Evolutionary conservation across 2,329 filamentous ascomycete genomes (phyloP).

Genomic region (Mycogone perniciosa): DNA sequence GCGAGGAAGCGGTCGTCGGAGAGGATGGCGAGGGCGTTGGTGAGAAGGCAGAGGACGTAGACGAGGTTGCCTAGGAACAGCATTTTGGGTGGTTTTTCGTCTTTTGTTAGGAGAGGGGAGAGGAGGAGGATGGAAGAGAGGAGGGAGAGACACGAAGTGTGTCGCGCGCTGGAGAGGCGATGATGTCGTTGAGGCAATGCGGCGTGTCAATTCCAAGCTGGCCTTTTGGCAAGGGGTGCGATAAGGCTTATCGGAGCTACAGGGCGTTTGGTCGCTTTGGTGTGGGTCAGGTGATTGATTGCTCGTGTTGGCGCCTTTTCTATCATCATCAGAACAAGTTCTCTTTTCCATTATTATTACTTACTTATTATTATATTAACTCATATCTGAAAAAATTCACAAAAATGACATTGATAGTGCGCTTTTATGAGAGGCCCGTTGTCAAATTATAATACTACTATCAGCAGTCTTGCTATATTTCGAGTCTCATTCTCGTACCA

Average conservation of each 20-base stretch:
- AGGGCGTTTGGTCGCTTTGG: not conserved
- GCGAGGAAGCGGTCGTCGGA: constrained; percentile 90
- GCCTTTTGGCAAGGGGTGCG: constrained; percentile 8
- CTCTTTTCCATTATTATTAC: not conserved
- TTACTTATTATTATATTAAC: no score
- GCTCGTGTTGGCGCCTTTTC: not conserved
- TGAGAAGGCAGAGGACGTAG: constrained; percentile 75
- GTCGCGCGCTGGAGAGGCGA: not conserved
- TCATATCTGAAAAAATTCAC: not conserved
- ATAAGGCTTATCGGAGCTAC: constrained; percentile 12
- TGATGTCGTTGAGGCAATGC: constrained; percentile 2
- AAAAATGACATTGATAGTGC: no score
- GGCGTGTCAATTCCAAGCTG: constrained; percentile 7
- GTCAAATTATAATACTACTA: no score
- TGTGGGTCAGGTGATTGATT: constrained; percentile 7
- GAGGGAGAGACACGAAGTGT: not conserved
- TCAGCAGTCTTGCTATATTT: no score
- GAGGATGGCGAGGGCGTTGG: constrained; percentile 89
- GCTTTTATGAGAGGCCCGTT: no score
- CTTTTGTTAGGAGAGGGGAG: not conserved
- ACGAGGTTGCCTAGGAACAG: constrained; percentile 66
- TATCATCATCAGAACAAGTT: not conserved
- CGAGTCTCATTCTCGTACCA: no score
- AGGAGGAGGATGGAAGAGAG: not conserved
- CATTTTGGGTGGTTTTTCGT: constrained; percentile 39